Evolutionary conservation across 805 yeast species (phyloP).

Genomic region (Lipomyces sp.): DNA sequence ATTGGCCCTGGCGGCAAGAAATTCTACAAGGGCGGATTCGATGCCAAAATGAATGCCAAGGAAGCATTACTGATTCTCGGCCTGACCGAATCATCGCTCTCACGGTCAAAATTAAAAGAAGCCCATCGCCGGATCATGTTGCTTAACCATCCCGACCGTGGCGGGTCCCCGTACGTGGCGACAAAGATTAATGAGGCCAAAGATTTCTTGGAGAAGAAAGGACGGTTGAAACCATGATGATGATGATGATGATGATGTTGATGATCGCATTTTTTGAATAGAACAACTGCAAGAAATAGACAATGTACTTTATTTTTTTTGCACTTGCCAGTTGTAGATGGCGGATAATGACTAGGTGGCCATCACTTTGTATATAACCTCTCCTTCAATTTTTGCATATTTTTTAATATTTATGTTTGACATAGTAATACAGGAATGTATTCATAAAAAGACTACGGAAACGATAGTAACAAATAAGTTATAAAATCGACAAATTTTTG

Average conservation of each 20-base stretch:
- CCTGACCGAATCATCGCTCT: constrained; percentile 46
- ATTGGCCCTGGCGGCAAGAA: constrained; percentile 47
- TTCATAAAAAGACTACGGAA: constrained; percentile 2
- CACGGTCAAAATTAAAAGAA: constrained; percentile 57
- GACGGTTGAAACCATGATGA: constrained; percentile 17
- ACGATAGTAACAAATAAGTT: background rate
- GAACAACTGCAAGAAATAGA: background rate
- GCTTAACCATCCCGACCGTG: constrained; percentile 85
- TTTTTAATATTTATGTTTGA: background rate
- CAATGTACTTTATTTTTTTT: background rate
- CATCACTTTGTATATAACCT: background rate
- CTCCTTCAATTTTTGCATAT: background rate
- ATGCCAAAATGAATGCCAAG: constrained; percentile 56
- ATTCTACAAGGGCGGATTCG: constrained; percentile 87
- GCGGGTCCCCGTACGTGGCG: constrained; percentile 81
- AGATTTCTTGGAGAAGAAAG: constrained; percentile 66
- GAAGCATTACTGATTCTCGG: constrained; percentile 41
- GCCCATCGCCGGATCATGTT: constrained; percentile 79
- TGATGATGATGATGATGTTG: too few relatives aligned
- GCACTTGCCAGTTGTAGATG: too few relatives aligned
- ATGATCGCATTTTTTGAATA: background rate
- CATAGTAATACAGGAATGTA: constrained; percentile 9
- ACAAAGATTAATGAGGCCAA: constrained; percentile 88
- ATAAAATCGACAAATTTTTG: constrained; percentile 1
- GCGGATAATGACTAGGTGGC: background rate